Evolutionary conservation across 768 basidiomycete genomes (phyloP).

Genomic region (Boletus tylopilopsis): DNA sequence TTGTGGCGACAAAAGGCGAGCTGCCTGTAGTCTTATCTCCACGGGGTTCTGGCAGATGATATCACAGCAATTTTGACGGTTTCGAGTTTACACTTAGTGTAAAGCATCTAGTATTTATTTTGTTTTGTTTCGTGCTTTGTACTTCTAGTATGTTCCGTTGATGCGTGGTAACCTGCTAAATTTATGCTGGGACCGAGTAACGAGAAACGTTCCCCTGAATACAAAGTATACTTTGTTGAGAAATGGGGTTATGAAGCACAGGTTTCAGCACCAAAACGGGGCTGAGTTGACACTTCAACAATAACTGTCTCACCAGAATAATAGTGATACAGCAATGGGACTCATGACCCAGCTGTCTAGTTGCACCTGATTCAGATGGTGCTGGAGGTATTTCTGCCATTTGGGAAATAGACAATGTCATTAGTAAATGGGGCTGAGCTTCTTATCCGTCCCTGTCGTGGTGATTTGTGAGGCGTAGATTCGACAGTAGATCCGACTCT

Average conservation of each 20-base stretch:
- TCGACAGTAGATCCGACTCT: constrained; percentile 16
- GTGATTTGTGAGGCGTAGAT: constrained; percentile 14
- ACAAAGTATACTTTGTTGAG: constrained; percentile 8
- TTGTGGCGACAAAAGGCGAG: constrained; percentile 34
- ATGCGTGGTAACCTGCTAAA: constrained; percentile 7
- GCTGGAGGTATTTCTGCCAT: constrained; percentile 22
- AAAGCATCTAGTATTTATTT: constrained; percentile 25
- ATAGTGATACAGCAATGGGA: background rate
- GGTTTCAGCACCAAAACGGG: background rate
- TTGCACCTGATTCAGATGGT: constrained; percentile 1
- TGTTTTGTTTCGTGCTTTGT: constrained; percentile 10
- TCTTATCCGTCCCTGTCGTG: constrained; percentile 27
- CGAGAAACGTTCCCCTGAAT: constrained; percentile 9
- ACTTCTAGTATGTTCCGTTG: constrained; percentile 14
- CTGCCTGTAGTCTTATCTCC: constrained; percentile 35
- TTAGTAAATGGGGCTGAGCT: constrained; percentile 6
- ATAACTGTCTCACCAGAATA: no score
- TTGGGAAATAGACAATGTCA: constrained; percentile 4
- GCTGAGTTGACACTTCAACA: no score
- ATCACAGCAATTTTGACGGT: constrained; percentile 6
- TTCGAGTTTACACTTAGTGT: constrained; percentile 20
- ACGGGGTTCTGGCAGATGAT: constrained; percentile 22
- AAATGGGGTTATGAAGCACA: constrained; percentile 1
- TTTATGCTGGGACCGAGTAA: background rate
- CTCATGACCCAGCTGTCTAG: background rate